Base-by-base conservation (phyloP, 306 rosid genomes). In the Trichosanthes truncata region DNA sequence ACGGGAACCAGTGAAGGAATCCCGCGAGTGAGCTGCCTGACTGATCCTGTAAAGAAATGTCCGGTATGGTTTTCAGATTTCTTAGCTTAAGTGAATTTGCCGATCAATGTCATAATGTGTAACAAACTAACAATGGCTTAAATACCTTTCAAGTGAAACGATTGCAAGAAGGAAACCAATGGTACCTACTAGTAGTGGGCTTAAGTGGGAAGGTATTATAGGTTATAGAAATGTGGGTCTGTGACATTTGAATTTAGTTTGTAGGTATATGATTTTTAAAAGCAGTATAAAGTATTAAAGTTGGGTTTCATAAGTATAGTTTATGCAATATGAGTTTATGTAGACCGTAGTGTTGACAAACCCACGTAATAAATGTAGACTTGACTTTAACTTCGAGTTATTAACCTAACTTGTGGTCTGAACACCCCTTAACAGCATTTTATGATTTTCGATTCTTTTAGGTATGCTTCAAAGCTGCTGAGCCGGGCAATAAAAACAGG, bases 1-100 rank as follows among this genome's bases (percentile, higher is more conserved):
- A 91, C 97, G 4, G 98, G 98, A 79, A 95, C 98, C 4, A 95
- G 98, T 74, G 98, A 95, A 88, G 98, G 98, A 23, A 82, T 95
- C 89, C 98, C 98, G 0, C 84, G 97, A 29, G 93, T 93, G 71
- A 91, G 97, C 85, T 95, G 97, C 82, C 84, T 92, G 76, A 91
- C 98, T 46, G 81, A 92, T 89, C 93, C 97, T 81, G 78, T 84
- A 15, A 88, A 83, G 84, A 86, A 84, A 81, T 95, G 98, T 66
- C 88, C 49, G 92, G 97, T 94, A 85, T 74, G 61, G 36, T 59
- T 45, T 9, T 77, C 13, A 9, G 41, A 59, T 60, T 62, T 79
- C 21, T 56, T n/a, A 60, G 80, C 35, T 69, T 43, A 69, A 21
- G 45, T 51, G 55, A 69, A 45, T 45, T 75, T 76, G 20, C 45